Evolutionary conservation across 2,329 filamentous ascomycete genomes (phyloP).

Genomic region (Aspergillus sp.): DNA sequence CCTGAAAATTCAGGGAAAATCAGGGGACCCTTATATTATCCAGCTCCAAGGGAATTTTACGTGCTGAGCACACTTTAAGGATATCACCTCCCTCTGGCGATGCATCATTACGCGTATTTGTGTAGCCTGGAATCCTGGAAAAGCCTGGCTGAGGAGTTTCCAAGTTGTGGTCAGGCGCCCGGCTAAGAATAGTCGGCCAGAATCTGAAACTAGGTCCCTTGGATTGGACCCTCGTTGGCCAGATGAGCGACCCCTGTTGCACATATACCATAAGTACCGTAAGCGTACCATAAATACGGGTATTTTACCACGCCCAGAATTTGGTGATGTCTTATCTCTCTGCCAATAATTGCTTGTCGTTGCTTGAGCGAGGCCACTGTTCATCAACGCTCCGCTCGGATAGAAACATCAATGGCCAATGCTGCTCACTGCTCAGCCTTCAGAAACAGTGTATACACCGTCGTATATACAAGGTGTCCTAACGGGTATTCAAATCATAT

Average conservation of each 20-base stretch:
- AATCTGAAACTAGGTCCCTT: slow-evolving; percentile 5
- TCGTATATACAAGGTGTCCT: too few species aligned
- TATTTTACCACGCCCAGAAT: background rate
- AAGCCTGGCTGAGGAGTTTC: background rate
- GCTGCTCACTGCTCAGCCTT: too few species aligned
- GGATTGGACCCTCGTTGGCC: background rate
- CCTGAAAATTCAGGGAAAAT: background rate
- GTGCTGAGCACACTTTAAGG: background rate
- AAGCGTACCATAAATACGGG: background rate
- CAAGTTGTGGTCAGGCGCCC: background rate
- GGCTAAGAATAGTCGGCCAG: slow-evolving; percentile 6
- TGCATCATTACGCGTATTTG: background rate
- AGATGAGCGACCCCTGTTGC: background rate
- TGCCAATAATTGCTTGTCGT: slow-evolving; percentile 19
- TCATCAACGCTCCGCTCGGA: background rate
- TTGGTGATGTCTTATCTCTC: slow-evolving; percentile 10
- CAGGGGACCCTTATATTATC: background rate
- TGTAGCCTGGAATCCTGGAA: background rate
- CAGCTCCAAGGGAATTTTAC: background rate
- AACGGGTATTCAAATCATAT: too few species aligned
- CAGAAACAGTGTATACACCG: too few species aligned
- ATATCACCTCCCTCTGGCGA: background rate
- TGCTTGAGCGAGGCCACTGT: background rate
- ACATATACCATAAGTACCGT: background rate
- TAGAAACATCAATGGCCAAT: background rate